Evolutionary conservation across 495 filamentous ascomycete species (phyloP).

Genomic region (Penicillium bialowiezense): DNA sequence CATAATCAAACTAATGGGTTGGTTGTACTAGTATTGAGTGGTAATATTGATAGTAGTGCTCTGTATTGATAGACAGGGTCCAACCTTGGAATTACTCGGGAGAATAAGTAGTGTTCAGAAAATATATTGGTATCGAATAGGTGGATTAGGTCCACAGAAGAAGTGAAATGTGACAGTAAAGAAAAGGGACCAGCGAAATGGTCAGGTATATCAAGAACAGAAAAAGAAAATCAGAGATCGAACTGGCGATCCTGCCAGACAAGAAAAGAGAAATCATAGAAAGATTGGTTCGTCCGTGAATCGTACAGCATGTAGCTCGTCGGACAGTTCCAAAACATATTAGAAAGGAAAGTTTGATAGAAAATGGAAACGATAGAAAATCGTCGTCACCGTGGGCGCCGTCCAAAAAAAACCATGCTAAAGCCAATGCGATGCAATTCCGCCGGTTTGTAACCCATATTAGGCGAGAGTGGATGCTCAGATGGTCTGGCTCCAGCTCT

Average conservation of each 20-base stretch:
- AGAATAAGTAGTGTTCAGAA: not conserved
- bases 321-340: conserved; percentile 10
- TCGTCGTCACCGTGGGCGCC: conserved; percentile 20
- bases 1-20: conserved; percentile 27
- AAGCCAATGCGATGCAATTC: conserved; percentile 15
- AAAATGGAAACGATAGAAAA: conserved; percentile 3
- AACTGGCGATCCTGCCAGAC: conserved; percentile 11
- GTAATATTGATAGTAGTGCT: not conserved
- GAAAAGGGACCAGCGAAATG: not conserved
- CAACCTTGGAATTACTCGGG: no score
- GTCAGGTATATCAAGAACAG: conserved; percentile 2
- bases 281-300: conserved; percentile 19
- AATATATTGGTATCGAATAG: conserved; percentile 14
- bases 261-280: conserved; percentile 8
- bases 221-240: conserved; percentile 3
- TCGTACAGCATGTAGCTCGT: conserved; percentile 23
- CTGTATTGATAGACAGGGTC: not conserved
- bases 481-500: conserved; percentile 8
- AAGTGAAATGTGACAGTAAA: conserved; percentile 1
- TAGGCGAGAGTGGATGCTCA: conserved; percentile 2
- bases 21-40: conserved; percentile 11
- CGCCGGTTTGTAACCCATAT: conserved; percentile 1
- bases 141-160: not conserved
- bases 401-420: conserved; percentile 19
- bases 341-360: conserved; percentile 5